Evolutionary conservation across 2,329 filamentous ascomycete genomes (phyloP).

Genomic region (Byssoonygena ceratinophila): DNA sequence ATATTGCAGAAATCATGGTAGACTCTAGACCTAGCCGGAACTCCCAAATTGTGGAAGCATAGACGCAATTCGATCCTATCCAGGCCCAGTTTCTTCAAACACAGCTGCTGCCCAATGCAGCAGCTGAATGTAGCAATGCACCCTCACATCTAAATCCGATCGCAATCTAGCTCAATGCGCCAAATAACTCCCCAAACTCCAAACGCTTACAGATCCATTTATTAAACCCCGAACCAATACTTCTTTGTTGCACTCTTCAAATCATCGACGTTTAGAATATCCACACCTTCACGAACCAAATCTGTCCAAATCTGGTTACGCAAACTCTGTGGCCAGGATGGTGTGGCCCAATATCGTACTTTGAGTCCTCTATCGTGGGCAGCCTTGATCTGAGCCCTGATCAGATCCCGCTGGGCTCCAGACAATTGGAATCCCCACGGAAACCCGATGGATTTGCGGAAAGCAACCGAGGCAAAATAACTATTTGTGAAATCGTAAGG

Average conservation of each 20-base stretch:
- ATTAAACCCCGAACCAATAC: constrained; percentile 21
- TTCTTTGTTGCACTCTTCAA: constrained; percentile 39
- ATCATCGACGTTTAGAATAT: constrained; percentile 51
- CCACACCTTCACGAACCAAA: constrained; percentile 45
- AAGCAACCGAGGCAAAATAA: constrained; percentile 48
- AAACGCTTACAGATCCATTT: background rate
- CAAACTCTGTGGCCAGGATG: constrained; percentile 45
- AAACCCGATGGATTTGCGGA: constrained; percentile 39
- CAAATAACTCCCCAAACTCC: background rate
- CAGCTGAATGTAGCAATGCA: background rate
- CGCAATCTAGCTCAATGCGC: background rate
- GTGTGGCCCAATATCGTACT: constrained; percentile 48
- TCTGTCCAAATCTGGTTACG: constrained; percentile 47
- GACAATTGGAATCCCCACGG: constrained; percentile 43
- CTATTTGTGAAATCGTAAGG: constrained; percentile 43
- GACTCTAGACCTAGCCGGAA: too few species aligned
- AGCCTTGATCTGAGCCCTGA: constrained; percentile 44
- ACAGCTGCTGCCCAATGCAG: too few species aligned
- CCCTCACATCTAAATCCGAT: background rate
- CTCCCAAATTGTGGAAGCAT: background rate
- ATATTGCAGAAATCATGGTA: too few species aligned
- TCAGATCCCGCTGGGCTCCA: constrained; percentile 34
- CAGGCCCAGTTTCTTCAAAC: background rate
- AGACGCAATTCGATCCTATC: background rate
- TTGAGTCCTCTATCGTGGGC: constrained; percentile 46